These are phyloP conservation scores for Myrica gale DNA, from an alignment of 306 rosid species.

Conservation along the genomic window DNA sequence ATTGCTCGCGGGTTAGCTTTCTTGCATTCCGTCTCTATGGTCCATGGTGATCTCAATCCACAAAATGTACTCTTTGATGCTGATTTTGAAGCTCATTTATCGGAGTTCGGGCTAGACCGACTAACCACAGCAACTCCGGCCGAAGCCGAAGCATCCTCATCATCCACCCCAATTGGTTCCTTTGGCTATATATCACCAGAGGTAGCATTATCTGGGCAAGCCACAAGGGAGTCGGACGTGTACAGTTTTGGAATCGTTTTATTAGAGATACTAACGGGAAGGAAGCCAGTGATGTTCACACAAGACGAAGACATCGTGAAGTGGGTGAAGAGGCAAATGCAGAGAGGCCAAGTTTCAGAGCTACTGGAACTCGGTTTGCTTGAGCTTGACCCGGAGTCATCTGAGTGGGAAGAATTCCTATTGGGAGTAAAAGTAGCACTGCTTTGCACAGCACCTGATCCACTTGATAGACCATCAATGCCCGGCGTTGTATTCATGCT, in stretches of 20 bases:
- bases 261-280: conserved; percentile 76
- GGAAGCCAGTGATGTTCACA: conserved; percentile 72
- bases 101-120: conserved; percentile 73
- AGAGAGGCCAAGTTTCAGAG: conserved; percentile 63
- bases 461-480: conserved; percentile 78
- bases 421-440: conserved; percentile 77
- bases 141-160: conserved; percentile 58
- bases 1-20: conserved; percentile 75
- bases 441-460: conserved; percentile 81
- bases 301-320: conserved; percentile 80
- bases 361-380: conserved; percentile 79
- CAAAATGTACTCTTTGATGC: conserved; percentile 81
- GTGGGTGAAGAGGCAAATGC: conserved; percentile 80
- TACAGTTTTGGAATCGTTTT: conserved; percentile 76
- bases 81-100: conserved; percentile 83
- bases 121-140: conserved; percentile 45
- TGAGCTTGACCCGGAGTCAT: conserved; percentile 79
- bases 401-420: conserved; percentile 88
- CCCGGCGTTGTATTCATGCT: conserved; percentile 86
- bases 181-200: conserved; percentile 76
- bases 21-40: conserved; percentile 59
- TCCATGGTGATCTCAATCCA: conserved; percentile 79
- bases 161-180: conserved; percentile 56
- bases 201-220: conserved; percentile 56
- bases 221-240: conserved; percentile 68